A percentile compares a stretch with the other conserved stretches of the same genome.
Conservation (phyloP, 306 rosid species). For the Fragaria nilgerrensis region DNA sequence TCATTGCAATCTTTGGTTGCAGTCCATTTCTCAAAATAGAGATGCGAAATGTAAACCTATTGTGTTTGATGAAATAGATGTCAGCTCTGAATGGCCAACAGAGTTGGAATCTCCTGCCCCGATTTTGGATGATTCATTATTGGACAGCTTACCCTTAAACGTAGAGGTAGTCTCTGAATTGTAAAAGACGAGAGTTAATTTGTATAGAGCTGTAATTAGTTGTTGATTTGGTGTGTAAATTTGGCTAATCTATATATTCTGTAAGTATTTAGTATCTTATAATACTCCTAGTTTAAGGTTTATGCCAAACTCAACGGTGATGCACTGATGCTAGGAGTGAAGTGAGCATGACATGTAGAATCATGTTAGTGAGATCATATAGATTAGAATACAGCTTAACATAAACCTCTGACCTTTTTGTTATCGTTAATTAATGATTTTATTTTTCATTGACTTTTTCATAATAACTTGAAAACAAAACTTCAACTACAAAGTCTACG, state of each 20-base stretch:
- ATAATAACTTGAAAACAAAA: too few relatives aligned
- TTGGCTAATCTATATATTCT: too few relatives aligned
- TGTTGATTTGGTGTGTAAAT: background rate
- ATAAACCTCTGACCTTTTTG: too few relatives aligned
- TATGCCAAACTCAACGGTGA: background rate
- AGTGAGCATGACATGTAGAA: background rate
- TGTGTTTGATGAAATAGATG: constrained; percentile 55
- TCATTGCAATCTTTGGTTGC: constrained; percentile 70
- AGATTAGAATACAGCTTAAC: too few relatives aligned
- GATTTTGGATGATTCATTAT: constrained; percentile 62
- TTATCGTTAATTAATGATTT: too few relatives aligned
- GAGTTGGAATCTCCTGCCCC: constrained; percentile 53
- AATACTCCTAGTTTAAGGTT: background rate
- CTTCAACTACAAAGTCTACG: too few relatives aligned
- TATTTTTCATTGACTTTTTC: too few relatives aligned
- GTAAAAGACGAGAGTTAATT: background rate
- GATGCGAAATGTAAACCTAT: constrained; percentile 47
- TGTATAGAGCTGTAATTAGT: background rate
- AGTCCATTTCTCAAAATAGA: constrained; percentile 33
- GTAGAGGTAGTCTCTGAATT: constrained; percentile 36
- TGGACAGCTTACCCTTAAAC: constrained; percentile 51
- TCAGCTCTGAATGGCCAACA: constrained; percentile 60
- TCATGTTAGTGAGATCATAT: background rate
- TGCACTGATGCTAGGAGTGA: background rate
- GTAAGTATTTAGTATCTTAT: too few relatives aligned